Conservation (phyloP, 1,284 basidiomycete species). For the Apiotrichum akiyoshidainum region DNA sequence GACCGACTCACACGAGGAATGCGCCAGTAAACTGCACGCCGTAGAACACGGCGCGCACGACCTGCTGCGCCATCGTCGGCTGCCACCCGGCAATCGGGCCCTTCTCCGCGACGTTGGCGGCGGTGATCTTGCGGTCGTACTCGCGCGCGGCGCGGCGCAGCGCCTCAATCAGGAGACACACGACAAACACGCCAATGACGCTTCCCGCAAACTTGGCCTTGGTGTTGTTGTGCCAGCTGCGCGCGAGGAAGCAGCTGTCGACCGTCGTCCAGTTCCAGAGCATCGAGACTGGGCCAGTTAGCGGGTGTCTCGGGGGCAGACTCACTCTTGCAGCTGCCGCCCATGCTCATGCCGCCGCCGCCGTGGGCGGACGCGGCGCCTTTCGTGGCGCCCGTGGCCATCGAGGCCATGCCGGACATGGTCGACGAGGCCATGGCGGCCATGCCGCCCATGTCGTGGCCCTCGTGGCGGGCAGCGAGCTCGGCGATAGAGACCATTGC, state of each 20-base stretch:
- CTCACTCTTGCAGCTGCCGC: constrained; percentile 7
- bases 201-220: constrained; percentile 49
- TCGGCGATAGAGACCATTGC: no score
- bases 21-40: constrained; percentile 48
- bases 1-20: constrained; percentile 46
- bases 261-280: constrained; percentile 50
- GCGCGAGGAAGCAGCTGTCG: constrained; percentile 51
- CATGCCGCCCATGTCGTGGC: no score
- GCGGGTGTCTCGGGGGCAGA: not conserved
- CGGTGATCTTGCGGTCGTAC: constrained; percentile 47
- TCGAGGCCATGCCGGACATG: no score
- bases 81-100: not conserved
- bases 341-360: constrained; percentile 20
- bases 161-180: constrained; percentile 49
- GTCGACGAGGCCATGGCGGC: no score
- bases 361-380: not conserved
- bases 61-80: constrained; percentile 34
- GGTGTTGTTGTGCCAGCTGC: constrained; percentile 45
- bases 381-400: no score
- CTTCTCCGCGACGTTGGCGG: constrained; percentile 4
- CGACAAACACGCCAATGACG: constrained; percentile 51
- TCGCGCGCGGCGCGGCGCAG: constrained; percentile 47
- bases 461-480: no score
- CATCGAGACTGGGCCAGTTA: constrained; percentile 40
- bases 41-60: constrained; percentile 45